Base-by-base conservation (phyloP, 805 yeast species). In the Hanseniaspora thailandica region DNA sequence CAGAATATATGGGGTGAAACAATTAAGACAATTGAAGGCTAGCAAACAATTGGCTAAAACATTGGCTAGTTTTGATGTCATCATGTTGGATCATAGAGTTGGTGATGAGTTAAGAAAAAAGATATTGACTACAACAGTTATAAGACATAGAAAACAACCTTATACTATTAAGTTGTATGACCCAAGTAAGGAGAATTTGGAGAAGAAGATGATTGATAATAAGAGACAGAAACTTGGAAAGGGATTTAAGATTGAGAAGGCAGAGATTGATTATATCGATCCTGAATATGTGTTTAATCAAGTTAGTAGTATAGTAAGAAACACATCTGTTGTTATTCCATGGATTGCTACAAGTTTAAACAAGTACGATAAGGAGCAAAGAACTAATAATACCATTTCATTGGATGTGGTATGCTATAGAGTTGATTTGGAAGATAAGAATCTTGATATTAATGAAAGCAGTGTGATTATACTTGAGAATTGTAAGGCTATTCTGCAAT, bases 201-300 rank as follows among this genome's bases (percentile, higher is more conserved):
- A 53, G 17, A 53, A 53, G 23, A 46, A 36, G 12, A 9, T 41
- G 28, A 47, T 40, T 17, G 46, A 47, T 25, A 20, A 13, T n/a
- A 41, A 53, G n/a, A 46, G 47, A 34, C 55, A 53, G 22, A 53
- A 47, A 15, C 26, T 40, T 26, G 54, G 54, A 15, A 50, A 50
- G n/a, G 43, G 51, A 23, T 45, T 19, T 25, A 54, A 47, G 13
- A 36, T 54, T 2, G 50, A 54, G 30, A 54, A 54, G 25, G 73
- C 72, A 47, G 69, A 74, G 23, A 62, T 77, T 33, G 72, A 70
- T 47, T 76, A 73, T n/a, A 35, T 54, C 56, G 93, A 86, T 57
- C 75, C 84, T 0, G 71, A 72, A 44, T 83, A 76, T 60, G 79
- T 86, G 2, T 70, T 72, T 55, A 73, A 75, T 6, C 95, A 86